Conservation (phyloP, 2,329 filamentous ascomycete species). For the Hypoxylon sp. region DNA sequence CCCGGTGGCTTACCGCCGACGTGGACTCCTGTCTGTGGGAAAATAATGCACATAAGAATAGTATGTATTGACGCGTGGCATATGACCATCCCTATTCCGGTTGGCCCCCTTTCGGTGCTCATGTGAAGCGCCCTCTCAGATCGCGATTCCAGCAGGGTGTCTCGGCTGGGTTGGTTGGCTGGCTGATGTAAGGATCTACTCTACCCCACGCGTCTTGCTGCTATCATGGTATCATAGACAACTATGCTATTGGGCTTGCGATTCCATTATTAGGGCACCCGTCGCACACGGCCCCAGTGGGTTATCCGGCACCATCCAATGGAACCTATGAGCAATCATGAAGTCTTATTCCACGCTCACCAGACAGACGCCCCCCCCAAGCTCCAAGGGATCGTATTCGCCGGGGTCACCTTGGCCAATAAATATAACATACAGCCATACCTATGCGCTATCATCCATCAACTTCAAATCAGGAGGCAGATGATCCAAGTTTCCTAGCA, state of each 20-base stretch:
- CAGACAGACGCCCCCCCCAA: conserved; percentile 7
- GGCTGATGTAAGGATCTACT: conserved; percentile 34
- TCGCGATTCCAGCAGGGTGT: conserved; percentile 29
- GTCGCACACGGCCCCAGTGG: conserved; percentile 20
- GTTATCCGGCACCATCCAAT: conserved; percentile 20
- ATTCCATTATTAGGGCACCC: conserved; percentile 24
- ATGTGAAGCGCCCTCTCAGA: conserved; percentile 25
- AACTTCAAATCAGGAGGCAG: conserved; percentile 14
- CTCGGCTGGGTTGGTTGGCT: conserved; percentile 24
- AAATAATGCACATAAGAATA: conserved; percentile 12
- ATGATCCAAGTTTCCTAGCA: conserved; percentile 13
- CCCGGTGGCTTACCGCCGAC: conserved; percentile 25
- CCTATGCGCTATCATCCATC: conserved; percentile 15
- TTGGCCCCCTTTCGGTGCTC: conserved; percentile 13
- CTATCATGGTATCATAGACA: conserved; percentile 15
- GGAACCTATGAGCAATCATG: conserved; percentile 12
- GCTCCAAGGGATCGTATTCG: conserved; percentile 10
- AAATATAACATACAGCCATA: too few relatives aligned
- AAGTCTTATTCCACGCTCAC: conserved; percentile 11
- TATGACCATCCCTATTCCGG: conserved; percentile 25
- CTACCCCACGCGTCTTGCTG: conserved; percentile 32
- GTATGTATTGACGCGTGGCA: conserved; percentile 34
- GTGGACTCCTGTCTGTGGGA: conserved; percentile 17
- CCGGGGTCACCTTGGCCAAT: conserved; percentile 26
- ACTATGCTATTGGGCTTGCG: conserved; percentile 21